Evolutionary conservation across 148 eudicot species (phyloP).

Genomic region (Talinum fruticosum): DNA sequence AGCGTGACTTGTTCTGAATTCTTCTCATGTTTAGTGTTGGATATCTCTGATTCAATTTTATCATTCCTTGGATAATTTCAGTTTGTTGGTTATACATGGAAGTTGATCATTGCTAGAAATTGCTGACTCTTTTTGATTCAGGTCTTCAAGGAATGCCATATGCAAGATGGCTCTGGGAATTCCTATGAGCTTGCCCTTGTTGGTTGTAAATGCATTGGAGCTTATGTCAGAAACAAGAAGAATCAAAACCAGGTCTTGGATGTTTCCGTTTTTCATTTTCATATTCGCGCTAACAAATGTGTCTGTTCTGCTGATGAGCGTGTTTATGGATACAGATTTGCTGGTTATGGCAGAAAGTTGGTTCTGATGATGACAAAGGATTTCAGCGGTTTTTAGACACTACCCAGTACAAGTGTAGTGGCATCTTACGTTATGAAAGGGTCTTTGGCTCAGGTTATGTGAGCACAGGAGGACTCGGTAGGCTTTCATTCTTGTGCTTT

Average conservation of each 20-base stretch:
- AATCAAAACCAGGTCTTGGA: conserved; percentile 85
- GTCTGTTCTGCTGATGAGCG: conserved; percentile 3
- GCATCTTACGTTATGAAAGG: conserved; percentile 89
- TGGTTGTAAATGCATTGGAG: conserved; percentile 96
- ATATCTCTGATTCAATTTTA: background rate
- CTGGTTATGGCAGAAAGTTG: conserved; percentile 94
- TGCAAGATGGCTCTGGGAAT: conserved; percentile 56
- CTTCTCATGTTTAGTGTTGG: background rate
- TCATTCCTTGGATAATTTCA: background rate
- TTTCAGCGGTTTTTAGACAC: conserved; percentile 91
- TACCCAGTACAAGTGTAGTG: conserved; percentile 81
- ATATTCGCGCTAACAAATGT: background rate
- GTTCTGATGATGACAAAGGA: conserved; percentile 69
- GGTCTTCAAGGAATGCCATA: conserved; percentile 81
- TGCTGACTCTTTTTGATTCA: conserved; percentile 29
- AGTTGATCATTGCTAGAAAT: background rate
- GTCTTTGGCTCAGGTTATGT: conserved; percentile 93
- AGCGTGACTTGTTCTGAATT: background rate
- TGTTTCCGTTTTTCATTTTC: conserved; percentile 12
- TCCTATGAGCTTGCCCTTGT: conserved; percentile 77
- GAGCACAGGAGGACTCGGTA: conserved; percentile 98
- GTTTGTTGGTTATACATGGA: too few relatives aligned
- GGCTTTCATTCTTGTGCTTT: conserved; percentile 14
- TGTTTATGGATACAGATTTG: conserved; percentile 62
- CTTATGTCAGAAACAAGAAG: conserved; percentile 92